Evolutionary conservation across 129 eudicot species (phyloP), one percentile per base, ranked within the genome.

Genomic region (Helichrysum umbraculigerum): DNA sequence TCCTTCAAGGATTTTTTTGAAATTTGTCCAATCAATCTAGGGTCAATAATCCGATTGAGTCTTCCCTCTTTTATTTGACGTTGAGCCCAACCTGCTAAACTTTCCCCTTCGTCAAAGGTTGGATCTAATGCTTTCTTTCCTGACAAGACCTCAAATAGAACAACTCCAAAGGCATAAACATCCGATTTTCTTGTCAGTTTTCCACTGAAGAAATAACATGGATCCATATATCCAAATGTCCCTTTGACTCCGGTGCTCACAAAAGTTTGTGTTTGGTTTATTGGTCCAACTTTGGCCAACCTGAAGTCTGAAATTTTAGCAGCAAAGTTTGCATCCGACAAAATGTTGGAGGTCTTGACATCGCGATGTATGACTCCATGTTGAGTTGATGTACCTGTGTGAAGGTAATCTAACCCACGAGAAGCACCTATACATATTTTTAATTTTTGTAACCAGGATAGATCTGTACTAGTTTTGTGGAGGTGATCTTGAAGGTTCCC

Each of bases 371-470:
- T 87, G 19, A 87, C 76, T 57, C 85, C 80, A 20, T 73, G 76
- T 44, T 72, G 52, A 6, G 74, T 77, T n/a, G 82, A 68, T 15
- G 73, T 75, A 32, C 88, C 82, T 0, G 85, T 78, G 76, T 87
- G 91, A 63, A 84, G 91, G 71, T 81, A 87, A 34, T 84, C 86
- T 20, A 87, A 71, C 4, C 88, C 91, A 22, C 84, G 85, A 42
- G 92, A 89, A 5, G 83, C 81, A 0, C 92, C 92, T 41, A 88
- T 54, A 62, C 84, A 81, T 32, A 88, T 81, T 16, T 47, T 83
- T 28, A 88, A 73, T 42, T 72, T 68, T 12, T 77, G 76, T 41
- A 74, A 72, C 92, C 92, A 88, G 0, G 84, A 74, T 34, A 85
- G 59, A 35, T 68, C 69, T 2, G 60, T 22, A 15, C 9, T 51